Evolutionary conservation across 1,284 basidiomycete species (phyloP), one percentile per base, ranked within the genome.

Genomic region (Sporisorium graminicola): DNA sequence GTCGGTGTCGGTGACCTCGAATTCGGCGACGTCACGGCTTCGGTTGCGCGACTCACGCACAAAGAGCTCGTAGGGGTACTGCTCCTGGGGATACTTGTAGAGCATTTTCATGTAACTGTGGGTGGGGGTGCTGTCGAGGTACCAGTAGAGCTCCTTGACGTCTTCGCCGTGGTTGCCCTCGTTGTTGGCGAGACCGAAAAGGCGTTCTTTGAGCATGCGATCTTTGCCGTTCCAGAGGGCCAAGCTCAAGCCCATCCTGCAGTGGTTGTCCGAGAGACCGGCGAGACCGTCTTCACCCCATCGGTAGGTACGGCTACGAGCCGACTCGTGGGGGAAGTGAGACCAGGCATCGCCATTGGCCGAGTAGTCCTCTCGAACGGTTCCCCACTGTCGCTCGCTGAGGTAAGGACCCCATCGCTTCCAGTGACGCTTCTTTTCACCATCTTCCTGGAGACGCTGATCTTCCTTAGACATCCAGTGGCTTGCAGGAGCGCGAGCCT

Each of bases 51-150:
- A 95, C 88, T 98, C 95, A 57, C 89, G 88, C 16, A 95, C 92
- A 58, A 99, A 90, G 78, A 97, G 90, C 85, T 98, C 94, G 87
- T 99, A 99, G 0, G 96, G 96, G 87, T 90, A 99, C 50, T 89
- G 88, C 76, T 90, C 89, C 86, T 99, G 96, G 16, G 96, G 95
- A 82, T 98, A 98, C 87, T 98, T 98, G 91, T 98, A 98, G 67
- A 98, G 88, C 87, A 93, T 96, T 87, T 98, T 99, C 96, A 98
- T 98, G 90, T 98, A 99, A 33, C 94, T 96, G 86, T 99, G 96
- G 1, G 95, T 98, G 22, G 96, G 96, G 0, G 96, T 97, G 58
- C 94, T 97, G 87, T 98, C 96, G 77, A 99, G 90, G 87, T 99
- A 98, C 86, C 95, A 99, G 87, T 98, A 98, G 31, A 98, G 88